Base-by-base conservation (phyloP, 192 early-diverging fungal species). In the Backusella macrospora region DNA sequence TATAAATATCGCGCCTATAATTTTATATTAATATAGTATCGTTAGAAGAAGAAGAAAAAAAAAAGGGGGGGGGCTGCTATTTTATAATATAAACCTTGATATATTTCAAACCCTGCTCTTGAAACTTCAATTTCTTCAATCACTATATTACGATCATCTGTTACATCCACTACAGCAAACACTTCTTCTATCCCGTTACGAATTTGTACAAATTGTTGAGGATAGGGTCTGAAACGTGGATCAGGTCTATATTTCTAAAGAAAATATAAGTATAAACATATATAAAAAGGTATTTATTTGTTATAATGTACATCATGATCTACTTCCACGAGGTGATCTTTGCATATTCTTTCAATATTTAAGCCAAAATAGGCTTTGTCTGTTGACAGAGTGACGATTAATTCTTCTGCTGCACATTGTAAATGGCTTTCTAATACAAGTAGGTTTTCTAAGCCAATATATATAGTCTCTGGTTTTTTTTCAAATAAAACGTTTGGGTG, bases 331-430 rank as follows among this genome's bases (percentile, higher is more conserved):
- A 84, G 67, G 29, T 76, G 46, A 6, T 69, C 49, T 26, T 18
- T 21, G 47, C 80, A 81, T 23, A 84, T 71, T 2, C 16, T 37
- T n/a, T 47, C 48, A 5, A 71, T 15, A 14, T 52, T 8, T 2
- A 23, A 52, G 15, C 77, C 82, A 78, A 84, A 84, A 18, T 68
- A 82, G 1, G 26, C 23, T 37, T 45, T 2, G 46, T 84, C 83
- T 5, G 15, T 23, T 39, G n/a, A 1, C 6, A 77, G 37, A 12
- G 73, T 37, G 23, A 84, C 68, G 8, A 72, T 81, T 40, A 69
- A 37, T 79, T 95, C 94, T 40, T 81, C 80, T 42, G 94, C 92
- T 3, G 94, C 92, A 68, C 94, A 95, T 42, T 90, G 89, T 16
- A 93, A 62, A 63, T 94, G 92, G 6, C 84, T 73, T 44, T 89